These are phyloP conservation scores for Chlorophyllum brunneum DNA, from an alignment of 768 basidiomycete species.

Conservation along the genomic window DNA sequence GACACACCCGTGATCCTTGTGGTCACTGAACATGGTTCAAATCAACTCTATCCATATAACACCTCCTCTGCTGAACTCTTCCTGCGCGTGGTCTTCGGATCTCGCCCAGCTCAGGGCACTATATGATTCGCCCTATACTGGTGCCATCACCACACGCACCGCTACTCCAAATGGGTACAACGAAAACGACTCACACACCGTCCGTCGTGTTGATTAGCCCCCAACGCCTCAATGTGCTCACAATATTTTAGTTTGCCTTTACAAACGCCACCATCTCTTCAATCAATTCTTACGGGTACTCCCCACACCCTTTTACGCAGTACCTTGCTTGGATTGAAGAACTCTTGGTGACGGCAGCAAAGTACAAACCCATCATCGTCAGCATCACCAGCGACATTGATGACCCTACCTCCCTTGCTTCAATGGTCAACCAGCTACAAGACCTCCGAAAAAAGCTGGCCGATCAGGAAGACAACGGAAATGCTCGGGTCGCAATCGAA, in stretches of 20 bases:
- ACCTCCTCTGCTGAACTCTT: conserved; percentile 72
- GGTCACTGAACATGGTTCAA: conserved; percentile 41
- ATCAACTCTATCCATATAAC: conserved; percentile 53
- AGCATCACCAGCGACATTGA: conserved; percentile 52
- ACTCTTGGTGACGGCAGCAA: conserved; percentile 30
- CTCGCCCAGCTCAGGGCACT: conserved; percentile 58
- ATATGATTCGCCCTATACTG: conserved; percentile 63
- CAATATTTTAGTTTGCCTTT: conserved; percentile 53
- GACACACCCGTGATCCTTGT: background rate
- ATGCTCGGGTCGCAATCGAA: conserved; percentile 61
- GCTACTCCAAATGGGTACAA: conserved; percentile 65
- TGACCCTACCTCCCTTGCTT: conserved; percentile 38
- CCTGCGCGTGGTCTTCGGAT: conserved; percentile 81
- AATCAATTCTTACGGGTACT: conserved; percentile 86
- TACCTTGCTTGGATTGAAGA: conserved; percentile 66
- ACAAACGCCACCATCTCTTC: conserved; percentile 48
- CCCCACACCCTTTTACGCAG: conserved; percentile 62
- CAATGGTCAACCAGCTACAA: conserved; percentile 62
- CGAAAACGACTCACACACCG: conserved; percentile 63
- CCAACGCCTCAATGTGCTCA: conserved; percentile 6
- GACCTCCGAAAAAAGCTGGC: conserved; percentile 40
- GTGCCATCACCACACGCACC: conserved; percentile 80
- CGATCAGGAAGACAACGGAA: conserved; percentile 19
- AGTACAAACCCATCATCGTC: conserved; percentile 61
- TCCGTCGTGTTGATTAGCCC: conserved; percentile 25